Conservation (phyloP, 1,284 basidiomycete species). For the Microbotryum saponariae region DNA sequence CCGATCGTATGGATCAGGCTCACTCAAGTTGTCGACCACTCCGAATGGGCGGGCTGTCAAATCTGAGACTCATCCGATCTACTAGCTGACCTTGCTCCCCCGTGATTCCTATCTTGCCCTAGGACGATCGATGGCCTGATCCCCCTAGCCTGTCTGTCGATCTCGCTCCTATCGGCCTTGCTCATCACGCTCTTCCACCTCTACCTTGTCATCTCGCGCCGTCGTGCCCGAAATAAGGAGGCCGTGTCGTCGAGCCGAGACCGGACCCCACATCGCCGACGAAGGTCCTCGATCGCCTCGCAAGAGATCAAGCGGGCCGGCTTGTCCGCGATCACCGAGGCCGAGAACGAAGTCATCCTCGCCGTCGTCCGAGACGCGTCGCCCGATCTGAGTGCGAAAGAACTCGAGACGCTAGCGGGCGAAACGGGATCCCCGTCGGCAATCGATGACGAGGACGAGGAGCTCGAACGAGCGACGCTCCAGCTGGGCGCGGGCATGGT, state of each 20-base stretch:
- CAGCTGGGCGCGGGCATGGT: neutral
- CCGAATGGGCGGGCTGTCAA: too few relatives aligned
- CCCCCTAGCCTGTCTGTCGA: slow-evolving; percentile 36
- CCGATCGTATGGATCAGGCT: too few relatives aligned
- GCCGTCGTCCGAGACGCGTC: slow-evolving; percentile 19
- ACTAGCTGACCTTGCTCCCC: neutral
- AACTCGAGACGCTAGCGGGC: neutral
- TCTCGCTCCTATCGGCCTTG: slow-evolving; percentile 33
- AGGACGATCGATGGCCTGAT: slow-evolving; percentile 34
- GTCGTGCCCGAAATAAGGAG: neutral
- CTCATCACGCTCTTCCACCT: slow-evolving; percentile 17
- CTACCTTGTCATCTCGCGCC: slow-evolving; percentile 27
- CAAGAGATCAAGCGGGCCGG: slow-evolving; percentile 13
- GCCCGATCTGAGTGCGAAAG: slow-evolving; percentile 9
- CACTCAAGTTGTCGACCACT: too few relatives aligned
- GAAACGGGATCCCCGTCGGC: slow-evolving; percentile 15
- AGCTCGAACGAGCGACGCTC: slow-evolving; percentile 6
- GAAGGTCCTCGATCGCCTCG: slow-evolving; percentile 1
- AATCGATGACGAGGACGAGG: slow-evolving; percentile 11
- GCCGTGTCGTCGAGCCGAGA: neutral
- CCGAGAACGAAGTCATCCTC: slow-evolving; percentile 30
- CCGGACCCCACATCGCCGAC: neutral
- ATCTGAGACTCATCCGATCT: neutral
- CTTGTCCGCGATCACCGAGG: slow-evolving; percentile 17
- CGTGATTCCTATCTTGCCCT: neutral